Evolutionary conservation across 306 rosid species (phyloP).

Genomic region (Casuarina equisetifolia): DNA sequence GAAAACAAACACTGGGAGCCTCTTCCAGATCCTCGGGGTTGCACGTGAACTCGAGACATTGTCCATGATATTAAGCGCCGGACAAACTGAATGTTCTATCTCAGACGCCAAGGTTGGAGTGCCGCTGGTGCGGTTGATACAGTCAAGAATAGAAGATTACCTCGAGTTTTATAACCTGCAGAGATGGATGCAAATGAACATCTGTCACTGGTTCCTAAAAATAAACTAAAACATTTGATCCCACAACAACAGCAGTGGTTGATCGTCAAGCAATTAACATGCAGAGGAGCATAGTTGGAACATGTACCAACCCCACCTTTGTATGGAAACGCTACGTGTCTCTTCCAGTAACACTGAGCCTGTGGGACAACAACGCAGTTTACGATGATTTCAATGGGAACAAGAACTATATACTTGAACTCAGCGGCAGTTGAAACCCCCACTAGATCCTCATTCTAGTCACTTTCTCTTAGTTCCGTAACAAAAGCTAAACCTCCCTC

Average conservation of each 20-base stretch:
- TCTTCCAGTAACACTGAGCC: too few relatives aligned
- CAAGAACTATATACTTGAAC: neutral
- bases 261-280: too few relatives aligned
- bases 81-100: neutral
- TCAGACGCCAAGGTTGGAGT: neutral
- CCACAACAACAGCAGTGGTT: too few relatives aligned
- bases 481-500: slow-evolving; percentile 30
- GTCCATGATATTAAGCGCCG: slow-evolving; percentile 38
- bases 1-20: slow-evolving; percentile 72
- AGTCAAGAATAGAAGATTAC: slow-evolving; percentile 10
- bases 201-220: too few relatives aligned
- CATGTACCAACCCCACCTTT: too few relatives aligned
- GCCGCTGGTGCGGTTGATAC: neutral
- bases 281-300: too few relatives aligned
- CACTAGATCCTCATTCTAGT: slow-evolving; percentile 10
- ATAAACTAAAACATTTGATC: neutral
- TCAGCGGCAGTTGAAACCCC: slow-evolving; percentile 14
- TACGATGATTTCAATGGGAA: neutral
- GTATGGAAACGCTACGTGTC: neutral
- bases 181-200: too few relatives aligned
- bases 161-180: slow-evolving; percentile 28
- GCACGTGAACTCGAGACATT: slow-evolving; percentile 31
- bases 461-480: neutral
- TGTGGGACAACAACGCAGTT: neutral
- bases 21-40: slow-evolving; percentile 47